A percentile compares a stretch with the other conserved stretches of the same genome.
These are phyloP conservation scores for Aspergillus quadricinctus DNA, from an alignment of 2,329 filamentous ascomycete species.

Conservation along the genomic window DNA sequence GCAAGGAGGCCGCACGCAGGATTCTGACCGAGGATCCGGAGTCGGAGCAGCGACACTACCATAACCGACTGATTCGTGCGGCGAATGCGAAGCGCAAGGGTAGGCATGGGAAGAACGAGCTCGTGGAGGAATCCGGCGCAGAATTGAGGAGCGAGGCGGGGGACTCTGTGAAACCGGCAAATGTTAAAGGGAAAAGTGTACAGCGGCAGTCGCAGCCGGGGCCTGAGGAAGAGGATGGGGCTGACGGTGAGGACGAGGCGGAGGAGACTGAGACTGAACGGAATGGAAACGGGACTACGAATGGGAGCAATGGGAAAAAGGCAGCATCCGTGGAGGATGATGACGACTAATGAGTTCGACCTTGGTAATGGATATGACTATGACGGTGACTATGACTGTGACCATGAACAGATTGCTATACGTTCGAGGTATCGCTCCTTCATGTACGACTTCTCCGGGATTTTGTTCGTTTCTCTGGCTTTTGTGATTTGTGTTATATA, in stretches of 20 bases:
- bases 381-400: not conserved
- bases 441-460: not conserved
- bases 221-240: not conserved
- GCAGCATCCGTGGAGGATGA: not conserved
- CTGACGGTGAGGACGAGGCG: not conserved
- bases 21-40: constrained; percentile 38
- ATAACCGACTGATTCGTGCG: constrained; percentile 29
- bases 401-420: not conserved
- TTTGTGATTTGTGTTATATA: not conserved
- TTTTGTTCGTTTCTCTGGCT: not conserved
- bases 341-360: not conserved
- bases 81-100: constrained; percentile 14
- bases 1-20: constrained; percentile 36
- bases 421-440: not conserved
- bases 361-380: not conserved
- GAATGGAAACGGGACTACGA: not conserved
- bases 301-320: not conserved
- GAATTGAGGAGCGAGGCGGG: constrained; percentile 23
- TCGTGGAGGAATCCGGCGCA: constrained; percentile 21
- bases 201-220: constrained; percentile 4
- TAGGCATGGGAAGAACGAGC: constrained; percentile 8
- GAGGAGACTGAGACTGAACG: not conserved
- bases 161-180: constrained; percentile 6
- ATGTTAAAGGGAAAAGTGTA: constrained; percentile 20
- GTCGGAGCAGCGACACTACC: constrained; percentile 30